Evolutionary conservation across 2,329 filamentous ascomycete genomes (phyloP).

Genomic region (Akanthomyces muscarius): DNA sequence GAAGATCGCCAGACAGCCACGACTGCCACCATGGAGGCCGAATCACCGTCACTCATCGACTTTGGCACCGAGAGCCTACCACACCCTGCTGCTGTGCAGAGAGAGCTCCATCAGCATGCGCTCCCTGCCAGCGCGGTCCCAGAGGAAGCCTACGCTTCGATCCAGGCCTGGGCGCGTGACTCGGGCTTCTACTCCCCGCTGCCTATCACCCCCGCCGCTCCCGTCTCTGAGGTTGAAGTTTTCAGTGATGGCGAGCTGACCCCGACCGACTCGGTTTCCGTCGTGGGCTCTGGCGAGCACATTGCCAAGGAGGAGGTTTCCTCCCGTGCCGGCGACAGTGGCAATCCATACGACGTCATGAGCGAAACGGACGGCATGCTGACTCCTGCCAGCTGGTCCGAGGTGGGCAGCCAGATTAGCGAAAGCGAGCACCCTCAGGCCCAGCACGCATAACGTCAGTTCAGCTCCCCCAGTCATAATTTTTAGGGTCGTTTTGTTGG

Average conservation of each 20-base stretch:
- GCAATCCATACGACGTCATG: slow-evolving; percentile 49
- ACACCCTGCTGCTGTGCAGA: slow-evolving; percentile 34
- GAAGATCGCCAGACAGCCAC: slow-evolving; percentile 22
- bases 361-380: slow-evolving; percentile 57
- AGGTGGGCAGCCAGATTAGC: slow-evolving; percentile 60
- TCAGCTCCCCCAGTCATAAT: neutral
- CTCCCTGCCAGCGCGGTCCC: slow-evolving; percentile 46
- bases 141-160: slow-evolving; percentile 52
- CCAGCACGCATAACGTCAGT: slow-evolving; percentile 1
- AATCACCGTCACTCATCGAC: slow-evolving; percentile 32
- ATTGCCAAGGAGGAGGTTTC: slow-evolving; percentile 41
- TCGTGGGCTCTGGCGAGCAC: slow-evolving; percentile 49
- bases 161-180: slow-evolving; percentile 61
- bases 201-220: slow-evolving; percentile 45
- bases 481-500: neutral
- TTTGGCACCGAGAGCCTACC: slow-evolving; percentile 24
- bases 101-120: slow-evolving; percentile 46
- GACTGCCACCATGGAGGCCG: slow-evolving; percentile 24
- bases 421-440: slow-evolving; percentile 40
- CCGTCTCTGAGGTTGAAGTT: slow-evolving; percentile 49
- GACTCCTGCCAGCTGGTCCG: slow-evolving; percentile 61
- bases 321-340: slow-evolving; percentile 34
- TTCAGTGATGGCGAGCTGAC: slow-evolving; percentile 53
- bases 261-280: slow-evolving; percentile 55
- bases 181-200: slow-evolving; percentile 60